Percentiles rank a stretch among this genome's conserved stretches.
Evolutionary conservation across 1,284 basidiomycete species (phyloP).

Genomic region (Tausonia pullulans): DNA sequence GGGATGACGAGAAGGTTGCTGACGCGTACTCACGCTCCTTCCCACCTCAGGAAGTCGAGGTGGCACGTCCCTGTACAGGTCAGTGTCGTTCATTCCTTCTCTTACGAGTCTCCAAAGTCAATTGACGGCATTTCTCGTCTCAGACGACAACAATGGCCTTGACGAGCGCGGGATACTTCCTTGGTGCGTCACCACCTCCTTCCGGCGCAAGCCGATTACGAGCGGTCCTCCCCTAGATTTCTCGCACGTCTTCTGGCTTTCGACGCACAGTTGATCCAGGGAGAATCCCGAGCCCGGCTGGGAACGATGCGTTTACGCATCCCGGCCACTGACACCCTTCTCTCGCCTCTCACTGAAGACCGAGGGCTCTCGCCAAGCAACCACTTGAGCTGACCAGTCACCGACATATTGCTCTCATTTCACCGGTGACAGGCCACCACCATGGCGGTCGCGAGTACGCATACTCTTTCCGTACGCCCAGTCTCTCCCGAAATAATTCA

Average conservation of each 20-base stretch:
- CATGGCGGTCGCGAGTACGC: constrained; percentile 9
- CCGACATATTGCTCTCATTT: no score
- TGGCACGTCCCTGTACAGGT: constrained; percentile 15
- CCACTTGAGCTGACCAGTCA: neutral
- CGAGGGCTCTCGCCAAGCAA: neutral
- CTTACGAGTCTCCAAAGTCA: neutral
- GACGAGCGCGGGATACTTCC: constrained; percentile 2
- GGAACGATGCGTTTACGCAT: no score
- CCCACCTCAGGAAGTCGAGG: constrained; percentile 5
- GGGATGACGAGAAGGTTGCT: neutral
- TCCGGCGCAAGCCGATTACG: neutral
- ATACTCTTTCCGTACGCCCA: neutral
- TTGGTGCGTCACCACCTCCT: neutral
- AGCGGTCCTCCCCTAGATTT: neutral
- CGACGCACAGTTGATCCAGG: no score
- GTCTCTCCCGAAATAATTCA: neutral
- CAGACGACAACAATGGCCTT: neutral
- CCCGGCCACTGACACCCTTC: no score
- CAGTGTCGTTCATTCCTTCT: neutral
- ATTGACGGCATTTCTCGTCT: neutral
- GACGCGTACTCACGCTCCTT: neutral
- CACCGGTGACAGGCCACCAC: neutral
- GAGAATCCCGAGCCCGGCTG: no score
- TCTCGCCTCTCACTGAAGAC: no score
- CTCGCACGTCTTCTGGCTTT: neutral